Evolutionary conservation across 2,329 filamentous ascomycete genomes (phyloP).

Genomic region (Ophiostoma triangulosporum): DNA sequence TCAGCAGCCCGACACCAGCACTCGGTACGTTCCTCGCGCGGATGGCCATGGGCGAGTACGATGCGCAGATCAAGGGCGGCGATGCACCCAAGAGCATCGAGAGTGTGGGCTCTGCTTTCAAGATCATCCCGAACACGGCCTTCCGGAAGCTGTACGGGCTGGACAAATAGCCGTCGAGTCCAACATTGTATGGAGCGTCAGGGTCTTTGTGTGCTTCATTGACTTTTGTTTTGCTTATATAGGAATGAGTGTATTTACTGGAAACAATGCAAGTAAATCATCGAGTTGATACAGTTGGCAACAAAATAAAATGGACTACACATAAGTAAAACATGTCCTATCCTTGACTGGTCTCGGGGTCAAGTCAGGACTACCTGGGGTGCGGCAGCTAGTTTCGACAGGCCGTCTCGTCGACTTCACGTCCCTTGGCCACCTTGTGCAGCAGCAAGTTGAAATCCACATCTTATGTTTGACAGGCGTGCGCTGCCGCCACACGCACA

Average conservation of each 20-base stretch:
- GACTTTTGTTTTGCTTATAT: too few relatives aligned
- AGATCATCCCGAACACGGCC: conserved; percentile 9
- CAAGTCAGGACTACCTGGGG: background rate
- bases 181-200: too few relatives aligned
- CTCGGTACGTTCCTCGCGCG: conserved; percentile 31
- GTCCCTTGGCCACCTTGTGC: background rate
- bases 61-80: conserved; percentile 10
- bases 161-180: background rate
- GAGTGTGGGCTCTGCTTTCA: conserved; percentile 2
- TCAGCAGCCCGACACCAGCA: conserved; percentile 28
- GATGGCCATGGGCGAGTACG: conserved; percentile 30
- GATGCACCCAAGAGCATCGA: conserved; percentile 19
- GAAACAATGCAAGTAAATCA: too few relatives aligned
- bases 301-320: too few relatives aligned
- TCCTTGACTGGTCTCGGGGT: background rate
- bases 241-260: too few relatives aligned
- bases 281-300: too few relatives aligned
- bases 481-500: too few relatives aligned
- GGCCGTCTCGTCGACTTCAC: too few relatives aligned
- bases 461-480: background rate
- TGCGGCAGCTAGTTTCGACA: too few relatives aligned
- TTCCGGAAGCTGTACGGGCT: conserved; percentile 8
- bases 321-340: too few relatives aligned
- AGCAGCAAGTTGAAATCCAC: background rate
- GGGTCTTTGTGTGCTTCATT: too few relatives aligned